Evolutionary conservation across 768 basidiomycete species (phyloP).

Genomic region (Tylopilus vinaceipallidus): DNA sequence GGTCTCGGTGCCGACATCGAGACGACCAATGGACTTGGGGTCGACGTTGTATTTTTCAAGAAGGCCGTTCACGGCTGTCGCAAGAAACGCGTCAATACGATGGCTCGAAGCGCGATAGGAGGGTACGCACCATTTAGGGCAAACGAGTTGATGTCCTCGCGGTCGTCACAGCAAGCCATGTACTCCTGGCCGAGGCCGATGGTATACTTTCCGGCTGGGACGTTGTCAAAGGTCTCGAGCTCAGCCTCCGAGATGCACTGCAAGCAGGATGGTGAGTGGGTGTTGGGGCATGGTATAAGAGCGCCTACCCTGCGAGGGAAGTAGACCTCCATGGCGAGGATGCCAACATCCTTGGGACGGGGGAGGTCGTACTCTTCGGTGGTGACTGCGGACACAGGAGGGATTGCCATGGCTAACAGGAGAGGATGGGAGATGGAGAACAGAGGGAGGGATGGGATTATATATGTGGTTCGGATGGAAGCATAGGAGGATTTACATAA

Average conservation of each 20-base stretch:
- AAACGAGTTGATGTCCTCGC: slow-evolving; percentile 99
- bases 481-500: slow-evolving; percentile 25
- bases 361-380: slow-evolving; percentile 21
- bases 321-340: slow-evolving; percentile 92
- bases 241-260: slow-evolving; percentile 96
- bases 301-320: slow-evolving; percentile 87
- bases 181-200: slow-evolving; percentile 96
- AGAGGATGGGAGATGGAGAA: background rate
- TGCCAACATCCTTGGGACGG: slow-evolving; percentile 91
- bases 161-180: slow-evolving; percentile 99
- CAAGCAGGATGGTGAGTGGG: slow-evolving; percentile 8
- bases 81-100: background rate
- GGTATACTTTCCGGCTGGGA: slow-evolving; percentile 95
- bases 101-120: background rate
- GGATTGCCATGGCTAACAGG: slow-evolving; percentile 23
- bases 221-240: slow-evolving; percentile 92
- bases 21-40: slow-evolving; percentile 93
- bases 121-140: slow-evolving; percentile 78
- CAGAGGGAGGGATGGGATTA: slow-evolving; percentile 11
- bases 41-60: slow-evolving; percentile 95
- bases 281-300: slow-evolving; percentile 14
- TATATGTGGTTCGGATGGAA: slow-evolving; percentile 14
- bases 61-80: slow-evolving; percentile 79
- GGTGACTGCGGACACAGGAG: slow-evolving; percentile 11
- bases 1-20: slow-evolving; percentile 98